phyloP scores from a whole-genome alignment of 1,284 basidiomycete genomes.

The Violaceomyces palustris region DNA sequence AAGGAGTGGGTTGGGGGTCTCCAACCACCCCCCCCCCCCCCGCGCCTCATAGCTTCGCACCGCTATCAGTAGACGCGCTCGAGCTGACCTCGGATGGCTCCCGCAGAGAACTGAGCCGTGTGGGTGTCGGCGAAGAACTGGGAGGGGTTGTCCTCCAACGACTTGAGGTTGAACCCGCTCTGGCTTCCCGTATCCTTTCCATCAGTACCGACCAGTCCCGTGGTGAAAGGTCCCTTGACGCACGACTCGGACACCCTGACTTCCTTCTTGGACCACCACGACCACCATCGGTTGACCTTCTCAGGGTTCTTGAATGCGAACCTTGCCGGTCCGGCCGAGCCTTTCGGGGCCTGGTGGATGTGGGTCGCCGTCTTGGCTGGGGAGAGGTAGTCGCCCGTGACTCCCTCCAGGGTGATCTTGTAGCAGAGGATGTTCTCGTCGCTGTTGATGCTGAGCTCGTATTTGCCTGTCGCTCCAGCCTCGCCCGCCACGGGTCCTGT shows the following conservation, averaged over 20 bases:
- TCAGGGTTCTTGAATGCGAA: conserved; percentile 16
- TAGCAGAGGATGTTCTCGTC: conserved; percentile 17
- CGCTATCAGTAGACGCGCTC: too few relatives aligned
- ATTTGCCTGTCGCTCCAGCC: conserved; percentile 2
- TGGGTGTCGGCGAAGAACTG: conserved; percentile 16
- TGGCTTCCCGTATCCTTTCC: conserved; percentile 13
- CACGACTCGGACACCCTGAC: conserved; percentile 1
- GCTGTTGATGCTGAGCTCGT: conserved; percentile 10
- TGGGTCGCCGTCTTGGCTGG: conserved; percentile 20
- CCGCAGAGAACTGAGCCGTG: conserved; percentile 4
- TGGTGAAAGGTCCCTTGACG: conserved; percentile 21
- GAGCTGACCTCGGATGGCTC: conserved; percentile 18
- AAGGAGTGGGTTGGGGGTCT: too few relatives aligned
- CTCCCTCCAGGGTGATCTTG: conserved; percentile 8
- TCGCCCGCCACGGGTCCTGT: conserved; percentile 2
- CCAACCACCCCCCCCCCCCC: too few relatives aligned
- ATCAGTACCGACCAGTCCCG: conserved; percentile 7
- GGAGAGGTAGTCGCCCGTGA: conserved; percentile 17
- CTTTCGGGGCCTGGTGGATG: conserved; percentile 9
- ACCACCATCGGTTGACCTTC: neutral
- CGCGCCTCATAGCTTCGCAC: too few relatives aligned
- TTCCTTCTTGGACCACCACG: neutral
- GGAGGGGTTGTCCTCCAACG: conserved; percentile 8
- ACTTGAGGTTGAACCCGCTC: conserved; percentile 11
- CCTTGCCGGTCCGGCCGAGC: conserved; percentile 9